phyloP scores from a whole-genome alignment of 2,329 filamentous ascomycete genomes.

The Rhinocladiella similis region DNA sequence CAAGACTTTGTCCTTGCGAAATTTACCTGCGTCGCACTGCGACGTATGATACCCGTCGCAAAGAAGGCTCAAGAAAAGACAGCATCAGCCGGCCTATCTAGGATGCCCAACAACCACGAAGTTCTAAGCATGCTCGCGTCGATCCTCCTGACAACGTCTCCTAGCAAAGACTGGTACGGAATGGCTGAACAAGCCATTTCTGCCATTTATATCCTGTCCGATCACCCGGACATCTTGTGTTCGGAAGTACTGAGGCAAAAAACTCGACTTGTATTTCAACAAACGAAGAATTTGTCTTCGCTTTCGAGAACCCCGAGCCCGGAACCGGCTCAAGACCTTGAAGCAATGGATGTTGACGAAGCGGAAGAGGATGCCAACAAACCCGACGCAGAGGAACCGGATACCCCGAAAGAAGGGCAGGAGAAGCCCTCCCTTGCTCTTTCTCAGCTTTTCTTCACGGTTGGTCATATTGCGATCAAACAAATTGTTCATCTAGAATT shows the following conservation, averaged over 20 bases:
- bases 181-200: conserved; percentile 94
- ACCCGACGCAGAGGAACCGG: conserved; percentile 26
- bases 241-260: conserved; percentile 87
- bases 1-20: conserved; percentile 86
- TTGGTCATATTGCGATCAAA: conserved; percentile 96
- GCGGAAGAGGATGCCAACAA: conserved; percentile 14
- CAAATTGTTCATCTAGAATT: conserved; percentile 97
- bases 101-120: conserved; percentile 88
- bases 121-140: conserved; percentile 77
- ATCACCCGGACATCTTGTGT: conserved; percentile 89
- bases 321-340: conserved; percentile 30
- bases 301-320: conserved; percentile 37
- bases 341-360: conserved; percentile 35
- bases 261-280: conserved; percentile 76
- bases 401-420: conserved; percentile 41
- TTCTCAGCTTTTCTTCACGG: conserved; percentile 90
- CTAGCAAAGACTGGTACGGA: conserved; percentile 93
- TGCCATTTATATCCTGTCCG: conserved; percentile 90
- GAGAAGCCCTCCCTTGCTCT: conserved; percentile 73
- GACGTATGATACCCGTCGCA: conserved; percentile 82
- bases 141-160: conserved; percentile 80
- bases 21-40: conserved; percentile 90
- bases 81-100: conserved; percentile 56
- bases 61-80: conserved; percentile 74
- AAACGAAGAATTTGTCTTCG: conserved; percentile 41